Evolutionary conservation across 768 basidiomycete genomes (phyloP).

Genomic region (Melanogaster broomeanus): DNA sequence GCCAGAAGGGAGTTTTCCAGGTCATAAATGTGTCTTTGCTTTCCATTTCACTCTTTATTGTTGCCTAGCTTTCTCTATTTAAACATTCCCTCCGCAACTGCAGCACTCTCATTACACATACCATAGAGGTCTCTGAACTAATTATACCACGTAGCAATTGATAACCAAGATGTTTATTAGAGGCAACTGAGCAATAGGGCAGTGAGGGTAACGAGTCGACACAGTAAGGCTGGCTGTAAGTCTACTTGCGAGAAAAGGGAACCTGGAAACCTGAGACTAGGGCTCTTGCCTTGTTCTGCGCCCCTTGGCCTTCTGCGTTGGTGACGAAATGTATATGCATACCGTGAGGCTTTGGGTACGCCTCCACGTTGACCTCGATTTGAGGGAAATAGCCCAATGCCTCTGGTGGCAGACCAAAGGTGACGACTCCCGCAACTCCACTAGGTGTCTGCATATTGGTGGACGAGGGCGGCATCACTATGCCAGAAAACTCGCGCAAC

Average conservation of each 20-base stretch:
- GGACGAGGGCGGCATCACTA: conserved; percentile 75
- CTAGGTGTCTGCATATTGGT: conserved; percentile 71
- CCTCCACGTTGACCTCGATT: conserved; percentile 90
- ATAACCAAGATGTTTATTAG: not conserved
- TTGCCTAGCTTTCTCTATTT: conserved; percentile 16
- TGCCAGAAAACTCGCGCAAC: conserved; percentile 84
- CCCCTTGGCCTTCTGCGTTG: conserved; percentile 83
- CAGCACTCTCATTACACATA: conserved; percentile 34
- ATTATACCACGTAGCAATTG: conserved; percentile 19
- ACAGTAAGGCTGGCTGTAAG: no score
- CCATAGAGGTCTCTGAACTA: conserved; percentile 20
- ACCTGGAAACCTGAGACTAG: conserved; percentile 91
- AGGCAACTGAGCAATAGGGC: not conserved
- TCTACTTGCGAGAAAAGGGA: conserved; percentile 65
- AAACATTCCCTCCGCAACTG: conserved; percentile 13
- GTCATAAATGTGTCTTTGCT: not conserved
- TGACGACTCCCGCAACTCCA: conserved; percentile 84
- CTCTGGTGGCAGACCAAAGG: conserved; percentile 79
- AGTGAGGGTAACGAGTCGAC: not conserved
- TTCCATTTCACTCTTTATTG: conserved; percentile 19
- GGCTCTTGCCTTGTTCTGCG: conserved; percentile 85
- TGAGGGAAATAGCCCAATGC: conserved; percentile 94
- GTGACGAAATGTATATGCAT: conserved; percentile 96
- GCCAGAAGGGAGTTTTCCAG: conserved; percentile 8
- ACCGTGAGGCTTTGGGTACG: conserved; percentile 83